Evolutionary conservation across 192 early-diverging fungal genomes (phyloP).

Genomic region (Podila epigama): DNA sequence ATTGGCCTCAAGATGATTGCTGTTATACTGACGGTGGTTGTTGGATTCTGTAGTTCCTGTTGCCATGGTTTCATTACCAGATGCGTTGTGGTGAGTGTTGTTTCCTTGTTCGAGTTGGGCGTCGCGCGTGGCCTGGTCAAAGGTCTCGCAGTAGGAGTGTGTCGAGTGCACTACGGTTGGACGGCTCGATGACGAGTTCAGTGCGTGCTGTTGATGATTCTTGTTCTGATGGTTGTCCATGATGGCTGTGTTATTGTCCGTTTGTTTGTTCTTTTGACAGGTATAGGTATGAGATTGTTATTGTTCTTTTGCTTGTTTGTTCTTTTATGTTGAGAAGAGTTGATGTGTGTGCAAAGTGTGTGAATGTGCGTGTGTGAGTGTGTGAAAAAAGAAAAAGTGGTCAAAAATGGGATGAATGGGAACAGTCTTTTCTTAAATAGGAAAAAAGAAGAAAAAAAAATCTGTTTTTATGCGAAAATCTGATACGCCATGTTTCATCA

Average conservation of each 20-base stretch:
- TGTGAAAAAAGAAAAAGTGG: not conserved
- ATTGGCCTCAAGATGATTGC: conserved; percentile 8
- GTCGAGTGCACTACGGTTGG: conserved; percentile 24
- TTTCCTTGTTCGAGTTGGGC: not conserved
- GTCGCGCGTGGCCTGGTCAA: conserved; percentile 42
- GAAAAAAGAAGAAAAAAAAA: conserved; percentile 3
- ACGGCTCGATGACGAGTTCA: not conserved
- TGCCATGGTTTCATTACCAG: not conserved
- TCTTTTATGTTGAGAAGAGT: not conserved
- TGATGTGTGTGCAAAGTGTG: no score
- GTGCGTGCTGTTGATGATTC: not conserved
- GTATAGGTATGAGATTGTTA: no score
- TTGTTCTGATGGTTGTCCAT: conserved; percentile 14
- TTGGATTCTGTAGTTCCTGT: not conserved
- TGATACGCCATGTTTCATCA: not conserved
- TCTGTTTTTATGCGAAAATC: not conserved
- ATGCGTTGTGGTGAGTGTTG: not conserved
- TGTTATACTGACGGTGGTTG: not conserved
- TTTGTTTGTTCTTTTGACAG: no score
- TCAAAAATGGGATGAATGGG: not conserved
- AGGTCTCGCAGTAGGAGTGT: conserved; percentile 32
- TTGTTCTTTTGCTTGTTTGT: no score
- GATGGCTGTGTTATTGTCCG: no score
- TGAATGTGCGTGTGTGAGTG: not conserved
- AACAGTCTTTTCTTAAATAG: not conserved